phyloP scores from a whole-genome alignment of 177 flowering plant genomes.

The Vitis hybrid region DNA sequence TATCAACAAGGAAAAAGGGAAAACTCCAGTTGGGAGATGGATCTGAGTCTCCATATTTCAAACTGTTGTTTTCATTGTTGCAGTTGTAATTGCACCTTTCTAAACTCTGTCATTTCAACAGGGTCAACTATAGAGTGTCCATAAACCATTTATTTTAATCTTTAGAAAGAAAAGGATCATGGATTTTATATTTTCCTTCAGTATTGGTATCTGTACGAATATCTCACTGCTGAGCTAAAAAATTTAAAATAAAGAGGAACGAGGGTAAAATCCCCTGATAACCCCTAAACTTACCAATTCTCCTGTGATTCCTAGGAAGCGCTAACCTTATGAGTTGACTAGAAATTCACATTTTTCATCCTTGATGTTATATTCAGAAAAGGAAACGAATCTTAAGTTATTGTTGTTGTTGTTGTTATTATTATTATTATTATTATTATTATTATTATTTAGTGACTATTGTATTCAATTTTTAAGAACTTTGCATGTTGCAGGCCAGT shows the following conservation, averaged over 20 bases:
- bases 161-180: neutral
- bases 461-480: neutral
- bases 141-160: no score
- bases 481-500: constrained; percentile 27
- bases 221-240: neutral
- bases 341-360: neutral
- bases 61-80: no score
- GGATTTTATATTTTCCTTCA: neutral
- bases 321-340: neutral
- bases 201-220: neutral
- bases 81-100: no score
- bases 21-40: no score
- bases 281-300: neutral
- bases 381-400: neutral
- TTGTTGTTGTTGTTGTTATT: no score
- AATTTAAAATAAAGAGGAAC: neutral
- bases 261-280: neutral
- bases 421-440: no score
- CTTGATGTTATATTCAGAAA: neutral
- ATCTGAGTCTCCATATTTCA: no score
- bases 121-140: no score
- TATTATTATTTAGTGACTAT: neutral
- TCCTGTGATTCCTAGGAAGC: neutral
- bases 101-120: no score
- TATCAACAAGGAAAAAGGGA: no score